Percentiles rank a stretch among this genome's conserved stretches.
phyloP scores from a whole-genome alignment of 2,329 filamentous ascomycete species.

The Colletotrichum sp. region DNA sequence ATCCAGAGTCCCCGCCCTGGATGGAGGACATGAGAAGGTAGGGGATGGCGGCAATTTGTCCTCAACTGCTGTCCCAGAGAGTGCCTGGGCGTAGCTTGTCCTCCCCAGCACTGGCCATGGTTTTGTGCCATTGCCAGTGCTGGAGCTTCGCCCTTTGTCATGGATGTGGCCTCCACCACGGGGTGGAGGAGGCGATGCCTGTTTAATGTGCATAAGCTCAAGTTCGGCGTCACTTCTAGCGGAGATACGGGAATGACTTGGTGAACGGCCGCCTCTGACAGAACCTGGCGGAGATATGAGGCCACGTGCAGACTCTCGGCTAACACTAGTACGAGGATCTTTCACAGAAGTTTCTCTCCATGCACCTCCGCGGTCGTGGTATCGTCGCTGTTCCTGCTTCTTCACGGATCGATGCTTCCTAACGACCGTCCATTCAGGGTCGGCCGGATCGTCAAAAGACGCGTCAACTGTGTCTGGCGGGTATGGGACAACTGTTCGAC shows the following conservation, averaged over 20 bases:
- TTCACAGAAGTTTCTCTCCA: conserved; percentile 45
- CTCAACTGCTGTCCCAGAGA: conserved; percentile 21
- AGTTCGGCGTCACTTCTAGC: conserved; percentile 46
- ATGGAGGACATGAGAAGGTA: conserved; percentile 24
- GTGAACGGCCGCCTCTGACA: conserved; percentile 22
- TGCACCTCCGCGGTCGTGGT: conserved; percentile 48
- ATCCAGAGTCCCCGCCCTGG: conserved; percentile 11
- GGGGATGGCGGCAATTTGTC: conserved; percentile 19
- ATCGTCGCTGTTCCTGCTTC: conserved; percentile 41
- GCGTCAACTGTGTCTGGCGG: background rate
- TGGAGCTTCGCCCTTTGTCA: conserved; percentile 26
- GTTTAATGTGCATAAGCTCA: conserved; percentile 46
- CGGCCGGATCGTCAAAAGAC: background rate
- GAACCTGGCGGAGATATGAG: conserved; percentile 30
- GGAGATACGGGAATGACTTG: conserved; percentile 32
- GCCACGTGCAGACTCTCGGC: conserved; percentile 42
- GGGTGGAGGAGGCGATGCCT: conserved; percentile 36
- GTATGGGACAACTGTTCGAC: conserved; percentile 32
- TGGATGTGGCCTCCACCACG: conserved; percentile 31
- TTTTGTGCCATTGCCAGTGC: conserved; percentile 24
- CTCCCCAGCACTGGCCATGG: conserved; percentile 35
- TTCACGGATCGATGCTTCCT: conserved; percentile 46
- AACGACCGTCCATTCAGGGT: conserved; percentile 31
- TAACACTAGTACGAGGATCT: conserved; percentile 47
- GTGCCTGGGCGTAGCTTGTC: conserved; percentile 36